Conservation (phyloP, 176 grass and related monocot species). For the Areca catechu region DNA sequence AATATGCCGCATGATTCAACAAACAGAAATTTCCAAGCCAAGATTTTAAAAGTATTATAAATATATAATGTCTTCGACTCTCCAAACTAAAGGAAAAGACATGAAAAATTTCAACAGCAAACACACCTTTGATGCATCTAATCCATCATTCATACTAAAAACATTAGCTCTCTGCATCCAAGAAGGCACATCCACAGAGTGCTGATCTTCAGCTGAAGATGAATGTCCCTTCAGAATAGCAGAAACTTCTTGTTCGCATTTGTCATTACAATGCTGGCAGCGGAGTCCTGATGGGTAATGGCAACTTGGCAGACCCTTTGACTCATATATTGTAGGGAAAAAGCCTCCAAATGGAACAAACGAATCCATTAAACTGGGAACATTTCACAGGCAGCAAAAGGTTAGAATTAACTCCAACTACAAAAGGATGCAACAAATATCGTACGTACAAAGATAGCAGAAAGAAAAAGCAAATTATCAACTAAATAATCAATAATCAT, state of each 20-base stretch:
- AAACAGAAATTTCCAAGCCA: no score
- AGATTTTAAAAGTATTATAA: no score
- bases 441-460: no score
- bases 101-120: constrained; percentile 20
- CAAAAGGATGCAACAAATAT: no score
- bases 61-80: background rate
- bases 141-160: constrained; percentile 35
- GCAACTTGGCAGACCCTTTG: constrained; percentile 20
- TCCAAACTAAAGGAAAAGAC: constrained; percentile 1
- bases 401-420: background rate
- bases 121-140: constrained; percentile 63
- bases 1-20: no score
- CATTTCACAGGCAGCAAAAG: background rate
- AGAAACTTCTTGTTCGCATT: constrained; percentile 67
- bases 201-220: constrained; percentile 26
- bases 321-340: constrained; percentile 26
- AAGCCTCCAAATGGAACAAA: constrained; percentile 63
- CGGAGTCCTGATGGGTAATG: constrained; percentile 31
- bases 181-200: constrained; percentile 37
- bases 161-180: constrained; percentile 46
- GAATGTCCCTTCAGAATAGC: constrained; percentile 44
- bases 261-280: constrained; percentile 65
- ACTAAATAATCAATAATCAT: no score
- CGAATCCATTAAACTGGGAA: constrained; percentile 39
- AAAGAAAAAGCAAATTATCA: no score